phyloP scores from a whole-genome alignment of 2,329 filamentous ascomycete species.

The Ophiostoma montium region DNA sequence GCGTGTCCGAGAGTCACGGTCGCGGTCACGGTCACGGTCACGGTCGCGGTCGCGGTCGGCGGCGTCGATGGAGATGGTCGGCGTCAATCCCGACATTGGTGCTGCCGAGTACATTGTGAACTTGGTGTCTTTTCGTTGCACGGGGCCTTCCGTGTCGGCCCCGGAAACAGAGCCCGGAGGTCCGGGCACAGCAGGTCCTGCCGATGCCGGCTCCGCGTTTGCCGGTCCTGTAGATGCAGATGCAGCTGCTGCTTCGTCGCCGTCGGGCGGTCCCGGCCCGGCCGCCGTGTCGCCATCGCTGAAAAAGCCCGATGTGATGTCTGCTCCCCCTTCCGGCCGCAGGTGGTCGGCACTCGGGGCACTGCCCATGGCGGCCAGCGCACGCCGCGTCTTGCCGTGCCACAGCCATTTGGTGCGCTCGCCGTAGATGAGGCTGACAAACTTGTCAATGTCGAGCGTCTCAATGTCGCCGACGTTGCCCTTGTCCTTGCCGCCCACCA shows the following conservation, averaged over 20 bases:
- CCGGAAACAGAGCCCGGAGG: neutral
- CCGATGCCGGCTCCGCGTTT: neutral
- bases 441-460: constrained; percentile 75
- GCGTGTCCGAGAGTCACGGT: constrained; percentile 27
- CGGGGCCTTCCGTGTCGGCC: neutral
- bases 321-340: neutral
- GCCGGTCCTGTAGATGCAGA: neutral
- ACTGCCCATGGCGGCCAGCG: neutral
- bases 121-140: constrained; percentile 31
- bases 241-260: neutral
- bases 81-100: constrained; percentile 28
- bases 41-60: neutral
- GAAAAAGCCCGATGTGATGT: neutral
- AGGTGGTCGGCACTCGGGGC: neutral
- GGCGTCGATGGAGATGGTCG: constrained; percentile 21
- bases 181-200: neutral
- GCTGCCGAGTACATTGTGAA: constrained; percentile 28
- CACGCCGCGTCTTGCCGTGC: constrained; percentile 62
- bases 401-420: constrained; percentile 88
- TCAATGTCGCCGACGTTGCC: constrained; percentile 85
- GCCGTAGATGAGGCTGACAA: constrained; percentile 63
- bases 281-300: neutral
- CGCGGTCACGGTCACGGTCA: constrained; percentile 20
- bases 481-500: constrained; percentile 76
- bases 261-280: neutral